These are phyloP conservation scores for Aspergillus pseudoglaucus DNA, from an alignment of 2,329 filamentous ascomycete genomes.

Conservation along the genomic window DNA sequence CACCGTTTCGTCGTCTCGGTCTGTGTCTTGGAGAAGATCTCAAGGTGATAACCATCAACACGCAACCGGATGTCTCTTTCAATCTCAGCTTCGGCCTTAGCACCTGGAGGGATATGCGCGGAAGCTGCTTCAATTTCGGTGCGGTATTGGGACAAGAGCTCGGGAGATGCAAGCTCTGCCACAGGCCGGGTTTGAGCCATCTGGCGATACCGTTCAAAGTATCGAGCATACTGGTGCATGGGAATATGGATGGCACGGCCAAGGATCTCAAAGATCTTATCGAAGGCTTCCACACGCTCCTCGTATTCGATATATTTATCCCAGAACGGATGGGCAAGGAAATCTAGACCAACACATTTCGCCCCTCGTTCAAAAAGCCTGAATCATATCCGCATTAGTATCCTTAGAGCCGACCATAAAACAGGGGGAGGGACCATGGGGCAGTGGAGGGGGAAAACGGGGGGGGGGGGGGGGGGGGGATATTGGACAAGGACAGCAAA, in stretches of 20 bases:
- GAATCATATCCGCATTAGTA: conserved; percentile 33
- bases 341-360: conserved; percentile 80
- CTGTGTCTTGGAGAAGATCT: conserved; percentile 74
- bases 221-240: conserved; percentile 91
- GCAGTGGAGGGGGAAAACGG: conserved; percentile 23
- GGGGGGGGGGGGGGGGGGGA: no score
- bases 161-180: conserved; percentile 62
- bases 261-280: conserved; percentile 79
- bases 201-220: conserved; percentile 83
- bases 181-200: conserved; percentile 68
- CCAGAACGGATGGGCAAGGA: conserved; percentile 93
- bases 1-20: conserved; percentile 85
- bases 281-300: conserved; percentile 75
- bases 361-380: conserved; percentile 92
- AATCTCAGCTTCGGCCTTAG: conserved; percentile 66
- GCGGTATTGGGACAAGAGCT: conserved; percentile 62
- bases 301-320: conserved; percentile 98
- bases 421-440: conserved; percentile 21
- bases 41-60: conserved; percentile 73
- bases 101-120: conserved; percentile 34
- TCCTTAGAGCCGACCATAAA: conserved; percentile 6
- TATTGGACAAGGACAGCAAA: conserved; percentile 43
- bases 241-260: conserved; percentile 79
- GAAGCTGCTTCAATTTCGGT: conserved; percentile 59
- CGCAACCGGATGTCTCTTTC: conserved; percentile 76